Base-by-base conservation (phyloP, 108 stramenopile genomes). In the Conticribra guillardii region DNA sequence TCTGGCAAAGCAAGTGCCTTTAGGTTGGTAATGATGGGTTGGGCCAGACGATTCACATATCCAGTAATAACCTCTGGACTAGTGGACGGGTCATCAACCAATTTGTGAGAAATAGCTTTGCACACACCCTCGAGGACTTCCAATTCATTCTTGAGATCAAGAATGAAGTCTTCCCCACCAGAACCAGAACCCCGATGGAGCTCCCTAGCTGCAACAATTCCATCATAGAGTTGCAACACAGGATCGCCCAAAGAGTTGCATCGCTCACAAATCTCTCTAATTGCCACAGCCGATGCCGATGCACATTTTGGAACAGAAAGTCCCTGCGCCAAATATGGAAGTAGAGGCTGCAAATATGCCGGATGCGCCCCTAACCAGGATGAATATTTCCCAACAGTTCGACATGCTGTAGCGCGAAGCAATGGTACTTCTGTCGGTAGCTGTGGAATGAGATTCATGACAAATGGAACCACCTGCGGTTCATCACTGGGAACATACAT, bases 41-140 rank as follows among this genome's bases (percentile, higher is more conserved):
- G 88, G 23, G 85, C 89, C 30, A 96, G 78, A 21, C 82, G 80
- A 29, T 83, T 74, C 15, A 95, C 60, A 23, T 74, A 86, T 0
- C 23, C 64, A 3, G 73, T 55, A 2, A 74, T 68, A 29, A 74
- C 64, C 14, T 82, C 71, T 8, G 27, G 24, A 17, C 54, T 75
- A 16, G 66, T 34, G 23, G 71, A 53, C 29, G 54, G 62, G n/a
- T 82, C 82, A 54, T 84, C 60, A 17, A 54, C 70, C 27, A 86
- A 34, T 52, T 89, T 85, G 23, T 76, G 64, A 14, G 89, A 91
- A 26, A 94, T 63, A 19, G 94, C 86, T 60, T 83, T 72, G 65
- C 95, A 96, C 5, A 90, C 87, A 0, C 97, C 97, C 73, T 97
- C 95, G 11, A 97, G 72, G 26, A 97, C 76, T 69, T 91, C 90